Evolutionary conservation across 2,329 filamentous ascomycete species (phyloP).

Genomic region (Fusarium nanum): DNA sequence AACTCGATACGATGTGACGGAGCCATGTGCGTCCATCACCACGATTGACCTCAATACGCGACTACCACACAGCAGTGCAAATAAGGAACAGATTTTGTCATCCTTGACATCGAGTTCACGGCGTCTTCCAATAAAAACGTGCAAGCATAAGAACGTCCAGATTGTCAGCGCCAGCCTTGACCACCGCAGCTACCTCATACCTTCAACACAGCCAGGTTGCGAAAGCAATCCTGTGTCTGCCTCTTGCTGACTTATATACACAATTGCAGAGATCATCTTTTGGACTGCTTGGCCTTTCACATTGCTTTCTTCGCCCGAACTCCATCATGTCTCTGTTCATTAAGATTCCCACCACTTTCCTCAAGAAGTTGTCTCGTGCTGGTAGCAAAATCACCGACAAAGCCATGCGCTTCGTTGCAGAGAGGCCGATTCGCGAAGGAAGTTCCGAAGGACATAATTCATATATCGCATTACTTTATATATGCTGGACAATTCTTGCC

Average conservation of each 20-base stretch:
- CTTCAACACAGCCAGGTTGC: neutral
- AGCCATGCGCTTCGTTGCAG: neutral
- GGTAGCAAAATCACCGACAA: neutral
- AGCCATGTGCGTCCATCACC: neutral
- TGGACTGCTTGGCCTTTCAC: neutral
- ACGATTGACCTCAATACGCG: neutral
- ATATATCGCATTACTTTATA: neutral
- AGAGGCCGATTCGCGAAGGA: neutral
- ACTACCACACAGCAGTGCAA: too few relatives aligned
- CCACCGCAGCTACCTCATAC: neutral
- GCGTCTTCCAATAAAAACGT: neutral
- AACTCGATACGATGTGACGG: neutral
- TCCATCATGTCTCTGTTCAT: neutral
- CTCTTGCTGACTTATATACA: neutral
- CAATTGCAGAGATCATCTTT: neutral
- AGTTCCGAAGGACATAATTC: fast-evolving
- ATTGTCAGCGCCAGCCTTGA: neutral
- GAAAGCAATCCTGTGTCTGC: neutral
- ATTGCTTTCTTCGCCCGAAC: neutral
- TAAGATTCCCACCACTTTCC: neutral
- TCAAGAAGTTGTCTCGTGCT: neutral
- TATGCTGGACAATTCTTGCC: neutral
- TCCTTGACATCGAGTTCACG: fast-evolving
- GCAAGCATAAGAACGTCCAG: neutral
- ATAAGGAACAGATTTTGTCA: neutral